Conservation (phyloP, 2,329 filamentous ascomycete species). For the Neurospora sp. region DNA sequence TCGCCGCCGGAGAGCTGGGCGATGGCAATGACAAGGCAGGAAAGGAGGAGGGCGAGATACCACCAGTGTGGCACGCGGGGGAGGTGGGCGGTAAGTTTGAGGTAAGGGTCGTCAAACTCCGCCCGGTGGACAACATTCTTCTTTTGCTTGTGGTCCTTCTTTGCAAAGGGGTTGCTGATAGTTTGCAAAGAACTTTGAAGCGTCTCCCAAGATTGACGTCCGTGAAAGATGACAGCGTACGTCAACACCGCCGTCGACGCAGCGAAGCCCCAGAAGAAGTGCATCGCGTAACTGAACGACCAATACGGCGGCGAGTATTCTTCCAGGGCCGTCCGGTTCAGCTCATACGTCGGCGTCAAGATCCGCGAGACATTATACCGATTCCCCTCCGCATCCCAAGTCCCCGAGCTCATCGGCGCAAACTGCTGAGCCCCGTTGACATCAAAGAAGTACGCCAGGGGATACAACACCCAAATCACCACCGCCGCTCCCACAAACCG, state of each 20-base stretch:
- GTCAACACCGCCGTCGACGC: not conserved
- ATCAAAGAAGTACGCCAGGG: not conserved
- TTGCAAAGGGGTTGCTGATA: not conserved
- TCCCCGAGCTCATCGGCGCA: not conserved
- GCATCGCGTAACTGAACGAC: not conserved
- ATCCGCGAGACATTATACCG: not conserved
- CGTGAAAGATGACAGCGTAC: not conserved
- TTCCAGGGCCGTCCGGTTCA: not conserved
- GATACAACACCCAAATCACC: not conserved
- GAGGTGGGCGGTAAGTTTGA: not conserved
- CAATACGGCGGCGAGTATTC: not conserved
- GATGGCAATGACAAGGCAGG: conserved; percentile 20
- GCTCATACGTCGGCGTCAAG: not conserved
- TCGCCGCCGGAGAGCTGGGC: conserved; percentile 20
- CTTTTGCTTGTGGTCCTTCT: not conserved
- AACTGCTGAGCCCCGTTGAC: not conserved
- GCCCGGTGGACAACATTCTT: not conserved
- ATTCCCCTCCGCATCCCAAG: not conserved
- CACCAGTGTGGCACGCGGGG: not conserved
- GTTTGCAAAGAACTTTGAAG: not conserved
- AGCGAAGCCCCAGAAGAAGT: not conserved
- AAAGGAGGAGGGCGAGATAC: conserved; percentile 11
- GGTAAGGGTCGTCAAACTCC: not conserved
- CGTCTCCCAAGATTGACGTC: not conserved
- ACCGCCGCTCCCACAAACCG: not conserved